Percentiles rank a stretch among this genome's conserved stretches.
phyloP scores from a whole-genome alignment of 2,329 filamentous ascomycete species.

The Ceratocystis papillata region DNA sequence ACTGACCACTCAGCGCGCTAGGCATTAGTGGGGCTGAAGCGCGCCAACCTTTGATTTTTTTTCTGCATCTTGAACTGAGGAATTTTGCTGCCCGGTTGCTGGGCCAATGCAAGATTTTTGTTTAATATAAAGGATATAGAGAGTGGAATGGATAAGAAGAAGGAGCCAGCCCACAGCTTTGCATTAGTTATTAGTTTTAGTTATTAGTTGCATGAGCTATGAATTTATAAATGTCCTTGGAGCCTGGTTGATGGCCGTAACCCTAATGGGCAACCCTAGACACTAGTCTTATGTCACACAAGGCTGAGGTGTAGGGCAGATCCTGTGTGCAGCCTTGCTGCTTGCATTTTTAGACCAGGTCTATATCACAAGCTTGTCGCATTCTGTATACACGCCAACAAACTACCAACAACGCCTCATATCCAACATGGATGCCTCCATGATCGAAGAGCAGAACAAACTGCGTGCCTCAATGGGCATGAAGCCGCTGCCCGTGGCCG shows the following conservation, averaged over 20 bases:
- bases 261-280: not conserved
- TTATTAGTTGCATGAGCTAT: too few relatives aligned
- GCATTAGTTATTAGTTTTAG: too few relatives aligned
- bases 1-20: not conserved
- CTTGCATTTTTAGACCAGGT: not conserved
- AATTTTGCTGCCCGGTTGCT: not conserved
- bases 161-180: too few relatives aligned
- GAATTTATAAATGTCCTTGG: not conserved
- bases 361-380: slow-evolving; percentile 16
- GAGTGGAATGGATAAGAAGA: too few relatives aligned
- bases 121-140: not conserved
- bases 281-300: not conserved
- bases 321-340: not conserved
- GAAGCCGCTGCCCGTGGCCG: slow-evolving; percentile 77
- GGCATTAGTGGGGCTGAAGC: not conserved
- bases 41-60: not conserved
- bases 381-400: slow-evolving; percentile 1
- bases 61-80: not conserved
- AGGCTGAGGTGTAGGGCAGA: not conserved
- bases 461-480: slow-evolving; percentile 81
- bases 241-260: not conserved
- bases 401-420: not conserved
- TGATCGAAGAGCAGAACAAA: slow-evolving; percentile 89
- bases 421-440: slow-evolving; percentile 51
- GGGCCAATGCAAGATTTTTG: not conserved